Evolutionary conservation across 495 filamentous ascomycete genomes (phyloP), one percentile per base, ranked within the genome.

Genomic region (Parachaetomium inaequale): DNA sequence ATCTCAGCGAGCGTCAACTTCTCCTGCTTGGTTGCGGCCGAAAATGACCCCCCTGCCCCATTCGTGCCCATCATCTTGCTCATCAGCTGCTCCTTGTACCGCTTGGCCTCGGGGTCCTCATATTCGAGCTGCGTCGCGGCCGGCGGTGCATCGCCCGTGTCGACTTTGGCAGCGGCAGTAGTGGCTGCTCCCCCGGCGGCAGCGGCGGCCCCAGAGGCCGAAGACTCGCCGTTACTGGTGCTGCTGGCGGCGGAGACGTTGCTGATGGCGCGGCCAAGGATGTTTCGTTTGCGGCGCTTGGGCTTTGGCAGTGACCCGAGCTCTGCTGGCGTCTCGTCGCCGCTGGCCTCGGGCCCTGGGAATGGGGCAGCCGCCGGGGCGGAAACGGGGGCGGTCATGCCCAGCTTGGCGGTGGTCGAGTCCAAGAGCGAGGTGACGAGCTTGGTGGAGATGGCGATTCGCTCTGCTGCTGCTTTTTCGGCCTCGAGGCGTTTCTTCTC

Each of bases 251-350:
- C 72, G 1, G 80, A 83, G 0, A 76, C 74, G 62, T 82, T 84
- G 63, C 81, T 83, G 12, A 77, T 65, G 0, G 76, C 81, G 38
- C 82, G 74, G 28, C 81, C 81, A 2, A 84, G 59, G 26, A 83
- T 79, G 45, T 78, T 67, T 6, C 76, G 75, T 32, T 76, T 75
- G 7, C 78, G 71, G 28, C 53, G 63, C 19, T 61, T 59, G 2
- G 23, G 45, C 7, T 25, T 25, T 23, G 31, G 19, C 17, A 32
- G 5, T 19, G 46, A 32, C 26, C 55, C 59, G 17, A 17, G 14
- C 34, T 19, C 49, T 5, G 40, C 29, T 17, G 32, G 17, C 12
- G 36, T 50, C n/a, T 62, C 68, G 11, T 23, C 26, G 14, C 49
- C 14, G 31, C 36, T 31, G 15, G 49, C 61, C 19, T 46, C 56